A percentile compares a stretch with the other conserved stretches of the same genome.
Evolutionary conservation across 441 rosid genomes (phyloP).

Genomic region (Populus hybrid): DNA sequence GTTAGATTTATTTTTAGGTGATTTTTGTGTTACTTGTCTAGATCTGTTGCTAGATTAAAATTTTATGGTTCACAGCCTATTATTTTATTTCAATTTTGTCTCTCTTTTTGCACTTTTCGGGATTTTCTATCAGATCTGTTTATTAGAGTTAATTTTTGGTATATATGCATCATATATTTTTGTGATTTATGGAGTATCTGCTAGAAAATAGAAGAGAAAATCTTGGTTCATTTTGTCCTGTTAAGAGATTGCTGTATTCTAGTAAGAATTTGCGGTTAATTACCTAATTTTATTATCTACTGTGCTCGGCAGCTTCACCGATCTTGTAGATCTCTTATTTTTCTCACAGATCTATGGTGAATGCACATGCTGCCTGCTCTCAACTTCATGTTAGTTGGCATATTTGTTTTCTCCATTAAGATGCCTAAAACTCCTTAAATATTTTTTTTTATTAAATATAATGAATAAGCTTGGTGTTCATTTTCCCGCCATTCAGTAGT

Average conservation of each 20-base stretch:
- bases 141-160: neutral
- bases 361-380: neutral
- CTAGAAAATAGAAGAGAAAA: neutral
- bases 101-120: neutral
- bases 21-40: neutral
- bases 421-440: neutral
- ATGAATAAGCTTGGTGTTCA: too few species aligned
- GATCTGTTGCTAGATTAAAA: conserved; percentile 2
- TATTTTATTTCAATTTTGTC: neutral
- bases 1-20: neutral
- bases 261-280: neutral
- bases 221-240: neutral
- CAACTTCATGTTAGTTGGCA: neutral
- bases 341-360: neutral
- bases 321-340: neutral
- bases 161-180: neutral
- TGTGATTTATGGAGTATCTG: neutral
- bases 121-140: conserved; percentile 7
- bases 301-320: neutral
- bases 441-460: too few species aligned
- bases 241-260: neutral
- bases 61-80: neutral
- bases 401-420: neutral
- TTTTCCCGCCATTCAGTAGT: neutral
- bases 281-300: neutral